These are phyloP conservation scores for Aspergillus funiculosus DNA, from an alignment of 495 filamentous ascomycete genomes.

Conservation along the genomic window DNA sequence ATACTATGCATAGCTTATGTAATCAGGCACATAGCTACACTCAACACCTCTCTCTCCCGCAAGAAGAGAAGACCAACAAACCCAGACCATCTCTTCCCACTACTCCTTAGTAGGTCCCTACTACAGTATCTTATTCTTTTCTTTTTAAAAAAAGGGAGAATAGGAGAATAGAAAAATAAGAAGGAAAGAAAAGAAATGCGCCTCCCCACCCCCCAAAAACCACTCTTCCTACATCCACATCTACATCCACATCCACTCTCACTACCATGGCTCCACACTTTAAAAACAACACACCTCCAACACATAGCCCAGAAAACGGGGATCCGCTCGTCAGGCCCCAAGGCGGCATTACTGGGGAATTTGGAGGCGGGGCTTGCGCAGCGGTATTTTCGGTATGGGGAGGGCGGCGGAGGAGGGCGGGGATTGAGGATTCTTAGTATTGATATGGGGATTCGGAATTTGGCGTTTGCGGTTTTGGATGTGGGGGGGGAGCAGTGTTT, in stretches of 20 bases:
- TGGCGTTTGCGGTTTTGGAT: constrained; percentile 58
- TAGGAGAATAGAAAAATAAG: not conserved
- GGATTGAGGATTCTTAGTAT: constrained; percentile 63
- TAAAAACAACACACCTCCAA: constrained; percentile 45
- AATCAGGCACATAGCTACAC: too few relatives aligned
- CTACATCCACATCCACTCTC: not conserved
- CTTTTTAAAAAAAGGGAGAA: not conserved
- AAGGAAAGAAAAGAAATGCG: constrained; percentile 4
- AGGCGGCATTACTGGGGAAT: constrained; percentile 31
- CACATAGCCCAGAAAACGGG: constrained; percentile 49
- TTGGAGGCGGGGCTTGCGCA: constrained; percentile 22
- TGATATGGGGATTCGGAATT: constrained; percentile 81
- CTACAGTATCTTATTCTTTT: too few relatives aligned
- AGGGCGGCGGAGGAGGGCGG: not conserved
- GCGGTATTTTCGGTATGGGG: not conserved
- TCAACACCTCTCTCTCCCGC: too few relatives aligned
- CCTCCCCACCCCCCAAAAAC: too few relatives aligned
- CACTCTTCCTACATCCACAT: not conserved
- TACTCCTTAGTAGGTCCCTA: too few relatives aligned
- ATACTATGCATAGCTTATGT: too few relatives aligned
- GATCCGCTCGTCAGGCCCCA: constrained; percentile 46
- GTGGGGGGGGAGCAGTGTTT: constrained; percentile 32
- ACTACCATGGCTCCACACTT: constrained; percentile 28
- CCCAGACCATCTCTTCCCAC: too few relatives aligned
- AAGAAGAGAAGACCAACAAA: too few relatives aligned